phyloP scores from a whole-genome alignment of 257 asterid species.

The Solanum appendiculatum region DNA sequence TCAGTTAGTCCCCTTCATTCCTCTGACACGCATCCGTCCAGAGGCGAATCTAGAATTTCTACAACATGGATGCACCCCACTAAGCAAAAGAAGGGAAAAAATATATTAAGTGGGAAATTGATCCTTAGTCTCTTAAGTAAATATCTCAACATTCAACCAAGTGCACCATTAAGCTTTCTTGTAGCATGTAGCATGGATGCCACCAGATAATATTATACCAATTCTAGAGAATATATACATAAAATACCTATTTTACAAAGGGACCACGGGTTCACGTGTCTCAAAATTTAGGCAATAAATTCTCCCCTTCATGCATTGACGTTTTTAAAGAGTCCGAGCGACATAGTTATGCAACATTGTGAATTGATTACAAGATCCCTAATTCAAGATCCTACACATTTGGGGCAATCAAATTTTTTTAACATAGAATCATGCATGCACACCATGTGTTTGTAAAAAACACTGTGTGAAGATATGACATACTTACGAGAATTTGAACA shows the following conservation, averaged over 20 bases:
- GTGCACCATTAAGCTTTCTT: background rate
- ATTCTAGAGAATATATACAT: too few species aligned
- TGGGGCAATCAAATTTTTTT: background rate
- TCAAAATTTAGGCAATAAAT: background rate
- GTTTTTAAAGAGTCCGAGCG: background rate
- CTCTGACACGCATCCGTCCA: background rate
- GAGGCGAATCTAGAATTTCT: too few species aligned
- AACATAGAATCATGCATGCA: background rate
- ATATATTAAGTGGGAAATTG: background rate
- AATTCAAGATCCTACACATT: background rate
- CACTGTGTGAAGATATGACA: constrained; percentile 34
- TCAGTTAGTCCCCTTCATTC: background rate
- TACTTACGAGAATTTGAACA: constrained; percentile 98
- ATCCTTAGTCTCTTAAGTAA: background rate
- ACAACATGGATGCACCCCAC: background rate
- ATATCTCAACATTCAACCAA: background rate
- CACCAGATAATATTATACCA: background rate
- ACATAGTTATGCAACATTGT: background rate
- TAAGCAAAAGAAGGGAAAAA: too few species aligned
- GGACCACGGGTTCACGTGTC: background rate
- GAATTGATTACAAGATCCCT: background rate
- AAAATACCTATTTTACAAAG: too few species aligned
- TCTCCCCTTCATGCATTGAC: background rate
- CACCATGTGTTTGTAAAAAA: background rate
- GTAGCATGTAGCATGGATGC: background rate